Evolutionary conservation across 1,284 basidiomycete species (phyloP).

Genomic region (Phylloboletellus chloephorus): DNA sequence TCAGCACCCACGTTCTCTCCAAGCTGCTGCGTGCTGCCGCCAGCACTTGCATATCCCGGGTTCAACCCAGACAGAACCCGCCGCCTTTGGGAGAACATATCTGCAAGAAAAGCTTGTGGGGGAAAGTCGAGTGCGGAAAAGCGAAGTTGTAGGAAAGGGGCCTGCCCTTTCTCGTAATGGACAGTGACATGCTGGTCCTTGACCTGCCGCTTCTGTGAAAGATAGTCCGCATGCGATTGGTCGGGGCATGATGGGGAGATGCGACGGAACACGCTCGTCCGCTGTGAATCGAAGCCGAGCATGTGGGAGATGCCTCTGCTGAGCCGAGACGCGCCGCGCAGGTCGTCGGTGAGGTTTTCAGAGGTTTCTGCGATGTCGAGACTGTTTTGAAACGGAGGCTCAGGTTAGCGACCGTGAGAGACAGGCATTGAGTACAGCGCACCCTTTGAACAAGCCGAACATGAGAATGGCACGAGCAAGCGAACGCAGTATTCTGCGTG

Average conservation of each 20-base stretch:
- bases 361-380: constrained; percentile 44
- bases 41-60: constrained; percentile 2
- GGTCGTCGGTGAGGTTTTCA: constrained; percentile 34
- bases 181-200: constrained; percentile 48
- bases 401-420: background rate
- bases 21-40: constrained; percentile 1
- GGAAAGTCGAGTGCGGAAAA: constrained; percentile 53
- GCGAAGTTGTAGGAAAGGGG: constrained; percentile 57
- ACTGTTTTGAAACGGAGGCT: constrained; percentile 25
- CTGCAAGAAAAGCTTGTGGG: constrained; percentile 31
- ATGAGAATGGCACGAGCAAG: constrained; percentile 49
- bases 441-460: constrained; percentile 64
- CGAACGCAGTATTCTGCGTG: constrained; percentile 54
- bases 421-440: constrained; percentile 16
- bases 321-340: constrained; percentile 21
- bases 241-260: constrained; percentile 35
- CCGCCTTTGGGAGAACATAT: constrained; percentile 24
- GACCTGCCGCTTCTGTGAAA: constrained; percentile 15
- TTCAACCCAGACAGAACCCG: constrained; percentile 12
- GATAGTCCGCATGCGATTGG: background rate
- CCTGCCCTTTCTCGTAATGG: constrained; percentile 40
- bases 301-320: constrained; percentile 32
- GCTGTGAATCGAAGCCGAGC: constrained; percentile 48
- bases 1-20: constrained; percentile 10
- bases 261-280: constrained; percentile 39